Conservation (phyloP, 768 basidiomycete species). For the Lactarius psammicola region DNA sequence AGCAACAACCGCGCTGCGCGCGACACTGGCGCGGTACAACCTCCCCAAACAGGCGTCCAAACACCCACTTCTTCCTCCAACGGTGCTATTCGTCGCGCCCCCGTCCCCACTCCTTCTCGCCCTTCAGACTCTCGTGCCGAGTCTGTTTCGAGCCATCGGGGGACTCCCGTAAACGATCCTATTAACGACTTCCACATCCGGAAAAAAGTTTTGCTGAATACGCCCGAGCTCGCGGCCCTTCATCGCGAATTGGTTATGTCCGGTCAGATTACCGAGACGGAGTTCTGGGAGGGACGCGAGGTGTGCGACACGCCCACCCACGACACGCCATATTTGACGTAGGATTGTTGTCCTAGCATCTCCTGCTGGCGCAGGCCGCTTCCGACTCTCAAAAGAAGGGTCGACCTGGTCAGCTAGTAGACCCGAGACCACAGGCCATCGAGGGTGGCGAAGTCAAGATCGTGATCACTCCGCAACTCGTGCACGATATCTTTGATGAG, state of each 20-base stretch:
- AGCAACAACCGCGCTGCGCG: conserved; percentile 56
- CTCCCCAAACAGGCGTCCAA: conserved; percentile 25
- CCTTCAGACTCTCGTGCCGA: conserved; percentile 57
- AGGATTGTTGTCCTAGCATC: conserved; percentile 49
- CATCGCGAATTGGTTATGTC: conserved; percentile 87
- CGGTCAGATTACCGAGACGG: conserved; percentile 83
- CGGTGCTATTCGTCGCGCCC: conserved; percentile 30
- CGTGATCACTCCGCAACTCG: conserved; percentile 85
- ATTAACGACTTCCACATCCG: conserved; percentile 69
- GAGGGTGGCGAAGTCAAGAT: conserved; percentile 87
- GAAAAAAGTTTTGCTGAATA: conserved; percentile 75
- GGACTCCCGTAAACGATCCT: conserved; percentile 60
- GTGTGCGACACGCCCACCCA: conserved; percentile 42
- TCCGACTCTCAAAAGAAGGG: conserved; percentile 73
- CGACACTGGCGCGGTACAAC: conserved; percentile 21
- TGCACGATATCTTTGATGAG: conserved; percentile 96
- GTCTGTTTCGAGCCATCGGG: conserved; percentile 54
- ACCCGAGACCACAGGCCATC: conserved; percentile 81
- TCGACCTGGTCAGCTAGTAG: conserved; percentile 82
- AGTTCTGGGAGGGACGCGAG: conserved; percentile 98
- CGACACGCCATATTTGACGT: conserved; percentile 32
- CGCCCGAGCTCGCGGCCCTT: conserved; percentile 72
- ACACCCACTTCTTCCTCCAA: conserved; percentile 33
- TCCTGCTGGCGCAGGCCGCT: conserved; percentile 73
- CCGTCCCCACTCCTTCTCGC: conserved; percentile 40